Evolutionary conservation across 345 rosid genomes (phyloP).

Genomic region (Acer campestre): DNA sequence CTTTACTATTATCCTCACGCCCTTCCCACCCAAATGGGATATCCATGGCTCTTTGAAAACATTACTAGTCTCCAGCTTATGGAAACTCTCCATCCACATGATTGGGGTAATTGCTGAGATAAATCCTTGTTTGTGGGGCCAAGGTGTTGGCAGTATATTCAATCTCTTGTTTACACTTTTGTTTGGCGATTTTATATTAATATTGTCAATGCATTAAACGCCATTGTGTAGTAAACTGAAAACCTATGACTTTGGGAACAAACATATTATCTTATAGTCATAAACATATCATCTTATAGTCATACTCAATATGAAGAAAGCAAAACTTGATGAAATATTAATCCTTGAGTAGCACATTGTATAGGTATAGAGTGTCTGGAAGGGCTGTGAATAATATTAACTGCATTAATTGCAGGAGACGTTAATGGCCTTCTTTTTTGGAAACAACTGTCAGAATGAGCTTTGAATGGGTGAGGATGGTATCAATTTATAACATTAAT

Average conservation of each 20-base stretch:
- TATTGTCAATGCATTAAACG: too few relatives aligned
- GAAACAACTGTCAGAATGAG: too few relatives aligned
- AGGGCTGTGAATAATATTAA: neutral
- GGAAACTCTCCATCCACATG: neutral
- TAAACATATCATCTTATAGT: neutral
- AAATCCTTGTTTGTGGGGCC: neutral
- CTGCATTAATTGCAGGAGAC: neutral
- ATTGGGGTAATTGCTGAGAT: neutral
- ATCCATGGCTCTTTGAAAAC: neutral
- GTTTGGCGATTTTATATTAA: too few relatives aligned
- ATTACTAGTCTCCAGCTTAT: neutral
- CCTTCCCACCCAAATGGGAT: neutral
- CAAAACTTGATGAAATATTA: neutral
- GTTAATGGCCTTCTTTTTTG: neutral
- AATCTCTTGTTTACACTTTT: neutral
- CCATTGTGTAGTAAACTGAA: neutral
- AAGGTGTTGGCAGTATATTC: neutral
- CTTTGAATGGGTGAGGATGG: neutral
- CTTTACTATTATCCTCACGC: neutral
- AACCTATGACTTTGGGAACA: neutral
- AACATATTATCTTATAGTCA: neutral
- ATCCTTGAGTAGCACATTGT: neutral
- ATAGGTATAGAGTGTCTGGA: neutral
- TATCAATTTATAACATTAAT: neutral
- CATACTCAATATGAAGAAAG: neutral